Conservation (phyloP, 192 early-diverging fungal genomes). For the Backusella luteola region DNA sequence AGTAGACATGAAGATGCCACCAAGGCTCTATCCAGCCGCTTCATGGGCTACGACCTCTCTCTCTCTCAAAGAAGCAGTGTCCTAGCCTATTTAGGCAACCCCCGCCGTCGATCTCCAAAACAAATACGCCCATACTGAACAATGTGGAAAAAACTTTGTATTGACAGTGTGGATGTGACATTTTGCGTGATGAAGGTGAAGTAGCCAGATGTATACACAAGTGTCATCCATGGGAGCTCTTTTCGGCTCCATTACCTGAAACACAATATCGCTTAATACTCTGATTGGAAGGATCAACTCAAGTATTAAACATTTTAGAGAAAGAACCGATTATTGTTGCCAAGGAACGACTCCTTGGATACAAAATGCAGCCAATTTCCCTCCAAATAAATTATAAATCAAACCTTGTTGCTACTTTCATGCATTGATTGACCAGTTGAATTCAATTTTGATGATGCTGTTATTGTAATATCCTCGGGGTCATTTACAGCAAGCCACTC, state of each 20-base stretch:
- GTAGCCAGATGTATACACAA: constrained; percentile 8
- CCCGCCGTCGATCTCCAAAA: neutral
- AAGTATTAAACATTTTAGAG: neutral
- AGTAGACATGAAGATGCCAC: neutral
- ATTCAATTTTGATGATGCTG: no score
- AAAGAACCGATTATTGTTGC: no score
- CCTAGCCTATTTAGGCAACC: neutral
- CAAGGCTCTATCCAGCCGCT: constrained; percentile 8
- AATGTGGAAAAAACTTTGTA: neutral
- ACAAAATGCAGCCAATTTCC: neutral
- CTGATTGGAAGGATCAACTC: neutral
- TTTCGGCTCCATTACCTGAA: neutral
- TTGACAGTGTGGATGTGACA: constrained; percentile 20
- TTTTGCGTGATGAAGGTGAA: constrained; percentile 30
- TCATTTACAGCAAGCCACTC: neutral
- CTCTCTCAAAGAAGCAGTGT: neutral
- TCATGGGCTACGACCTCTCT: neutral
- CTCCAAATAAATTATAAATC: neutral
- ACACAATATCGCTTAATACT: neutral
- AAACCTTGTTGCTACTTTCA: neutral
- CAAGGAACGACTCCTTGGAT: neutral
- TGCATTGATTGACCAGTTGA: no score
- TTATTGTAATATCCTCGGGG: neutral
- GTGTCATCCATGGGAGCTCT: constrained; percentile 9
- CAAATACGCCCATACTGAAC: constrained; percentile 8